Percentiles rank a stretch among this genome's conserved stretches.
These are phyloP conservation scores for Conticribra weissflogii DNA, from an alignment of 108 stramenopile species.

Conservation along the genomic window DNA sequence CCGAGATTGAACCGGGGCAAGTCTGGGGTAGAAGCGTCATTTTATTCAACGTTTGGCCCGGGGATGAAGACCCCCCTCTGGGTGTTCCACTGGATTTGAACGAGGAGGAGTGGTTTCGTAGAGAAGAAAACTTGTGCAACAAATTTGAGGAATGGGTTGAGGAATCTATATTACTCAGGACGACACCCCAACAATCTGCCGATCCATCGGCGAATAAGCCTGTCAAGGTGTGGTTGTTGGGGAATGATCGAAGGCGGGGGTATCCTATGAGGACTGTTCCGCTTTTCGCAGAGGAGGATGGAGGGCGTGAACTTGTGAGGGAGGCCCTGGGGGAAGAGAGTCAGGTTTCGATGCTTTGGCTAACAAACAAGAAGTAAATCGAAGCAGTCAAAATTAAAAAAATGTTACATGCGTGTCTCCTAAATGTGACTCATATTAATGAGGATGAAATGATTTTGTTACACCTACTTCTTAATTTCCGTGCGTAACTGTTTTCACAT, in stretches of 20 bases:
- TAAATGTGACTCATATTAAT: too few species aligned
- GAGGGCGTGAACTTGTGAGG: slow-evolving; percentile 33
- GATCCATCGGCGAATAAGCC: slow-evolving; percentile 22
- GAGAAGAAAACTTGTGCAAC: slow-evolving; percentile 38
- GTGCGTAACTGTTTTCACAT: too few species aligned
- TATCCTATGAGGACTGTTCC: slow-evolving; percentile 59
- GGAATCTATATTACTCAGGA: not conserved
- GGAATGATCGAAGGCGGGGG: slow-evolving; percentile 61
- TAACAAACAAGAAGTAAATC: too few species aligned
- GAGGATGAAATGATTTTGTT: too few species aligned
- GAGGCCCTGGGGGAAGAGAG: slow-evolving; percentile 31
- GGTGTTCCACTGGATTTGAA: slow-evolving; percentile 50
- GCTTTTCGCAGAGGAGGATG: slow-evolving; percentile 22
- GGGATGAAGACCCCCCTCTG: slow-evolving; percentile 55
- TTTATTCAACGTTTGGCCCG: slow-evolving; percentile 80
- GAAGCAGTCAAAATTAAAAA: too few species aligned
- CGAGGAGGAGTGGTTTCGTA: too few species aligned
- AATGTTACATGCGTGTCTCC: too few species aligned
- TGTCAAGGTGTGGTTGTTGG: slow-evolving; percentile 80
- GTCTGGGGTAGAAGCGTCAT: slow-evolving; percentile 75
- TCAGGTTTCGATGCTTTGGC: slow-evolving; percentile 30
- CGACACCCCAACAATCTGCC: slow-evolving; percentile 2
- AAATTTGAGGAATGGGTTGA: slow-evolving; percentile 30
- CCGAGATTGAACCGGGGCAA: slow-evolving; percentile 52
- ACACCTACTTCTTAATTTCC: too few species aligned